Conservation (phyloP, 768 basidiomycete species). For the Psilocybe subaeruginosa region DNA sequence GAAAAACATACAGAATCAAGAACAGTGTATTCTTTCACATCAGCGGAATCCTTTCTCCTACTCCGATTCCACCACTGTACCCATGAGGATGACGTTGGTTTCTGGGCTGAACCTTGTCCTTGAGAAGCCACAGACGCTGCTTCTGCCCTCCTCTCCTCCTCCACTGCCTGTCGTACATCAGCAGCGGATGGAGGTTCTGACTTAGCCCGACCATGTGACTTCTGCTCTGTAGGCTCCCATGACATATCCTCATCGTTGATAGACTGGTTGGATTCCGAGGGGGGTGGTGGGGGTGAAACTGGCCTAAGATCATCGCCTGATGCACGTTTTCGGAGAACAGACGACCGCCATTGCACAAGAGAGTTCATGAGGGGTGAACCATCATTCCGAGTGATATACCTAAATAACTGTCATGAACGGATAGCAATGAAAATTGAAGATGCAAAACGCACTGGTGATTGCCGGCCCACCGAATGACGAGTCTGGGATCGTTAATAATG, state of each 20-base stretch:
- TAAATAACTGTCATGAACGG: slow-evolving; percentile 24
- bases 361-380: slow-evolving; percentile 77
- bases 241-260: slow-evolving; percentile 7
- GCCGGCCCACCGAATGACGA: slow-evolving; percentile 74
- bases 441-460: slow-evolving; percentile 55
- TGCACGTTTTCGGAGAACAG: slow-evolving; percentile 16
- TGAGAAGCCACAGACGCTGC: not conserved
- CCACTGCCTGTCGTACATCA: slow-evolving; percentile 9
- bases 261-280: not conserved
- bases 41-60: slow-evolving; percentile 33
- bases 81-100: slow-evolving; percentile 72
- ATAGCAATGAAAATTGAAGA: not conserved
- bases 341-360: slow-evolving; percentile 66
- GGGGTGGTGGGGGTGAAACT: slow-evolving; percentile 17
- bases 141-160: slow-evolving; percentile 14
- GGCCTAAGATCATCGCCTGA: slow-evolving; percentile 19
- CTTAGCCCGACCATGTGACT: slow-evolving; percentile 17
- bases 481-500: slow-evolving; percentile 60
- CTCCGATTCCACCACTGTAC: slow-evolving; percentile 83
- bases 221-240: slow-evolving; percentile 7
- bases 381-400: slow-evolving; percentile 80
- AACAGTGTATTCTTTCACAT: slow-evolving; percentile 12
- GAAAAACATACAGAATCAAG: slow-evolving; percentile 14
- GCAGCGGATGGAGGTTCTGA: slow-evolving; percentile 20
- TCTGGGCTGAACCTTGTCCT: slow-evolving; percentile 22